Base-by-base conservation (phyloP, 768 basidiomycete species). In the Collybia mongolica region DNA sequence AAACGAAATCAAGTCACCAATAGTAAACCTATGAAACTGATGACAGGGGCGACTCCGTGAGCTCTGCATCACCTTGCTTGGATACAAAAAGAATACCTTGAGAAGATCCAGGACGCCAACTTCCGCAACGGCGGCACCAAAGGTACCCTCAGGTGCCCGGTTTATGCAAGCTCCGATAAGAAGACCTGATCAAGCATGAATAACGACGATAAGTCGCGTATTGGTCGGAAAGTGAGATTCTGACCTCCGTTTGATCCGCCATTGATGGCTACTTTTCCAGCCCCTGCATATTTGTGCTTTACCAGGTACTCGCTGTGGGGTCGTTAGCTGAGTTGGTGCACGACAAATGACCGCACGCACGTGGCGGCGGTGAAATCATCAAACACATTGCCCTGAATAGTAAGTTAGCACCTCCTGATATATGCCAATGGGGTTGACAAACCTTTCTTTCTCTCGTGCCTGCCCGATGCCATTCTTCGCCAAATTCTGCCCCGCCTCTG, bases 151-250 rank as follows among this genome's bases (percentile, higher is more conserved):
- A 1, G 86, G 86, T 0, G 89, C 89, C 35, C 86, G 84, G 53
- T 91, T 88, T 40, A 88, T 74, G 55, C 86, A 92, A n/a, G 90
- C 90, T n/a, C 81, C 83, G n/a, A 92, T 79, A 22, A 92, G 78
- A 2, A 93, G 71, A 43, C 89, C 88, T 87, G 58, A 20, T 32
- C 32, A 44, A n/a, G 28, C 22, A 4, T 35, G 37, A 47, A 14
- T 44, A 28, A 22, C 12, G n/a, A 36, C 15, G 36, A 26, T 17
- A 37, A 26, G 12, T 22, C 35, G 39, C 19, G 26, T 20, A 46
- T 8, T 12, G 42, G 6, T 17, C 39, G 15, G 14, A n/a, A 28
- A 24, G 18, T 18, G 12, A 12, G 28, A 39, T 18, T 48, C 75
- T 53, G 60, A 80, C 89, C 90, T 68, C 90, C 90, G 61, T 93